Base-by-base conservation (phyloP, 2,329 filamentous ascomycete genomes). In the Fusarium luffae region DNA sequence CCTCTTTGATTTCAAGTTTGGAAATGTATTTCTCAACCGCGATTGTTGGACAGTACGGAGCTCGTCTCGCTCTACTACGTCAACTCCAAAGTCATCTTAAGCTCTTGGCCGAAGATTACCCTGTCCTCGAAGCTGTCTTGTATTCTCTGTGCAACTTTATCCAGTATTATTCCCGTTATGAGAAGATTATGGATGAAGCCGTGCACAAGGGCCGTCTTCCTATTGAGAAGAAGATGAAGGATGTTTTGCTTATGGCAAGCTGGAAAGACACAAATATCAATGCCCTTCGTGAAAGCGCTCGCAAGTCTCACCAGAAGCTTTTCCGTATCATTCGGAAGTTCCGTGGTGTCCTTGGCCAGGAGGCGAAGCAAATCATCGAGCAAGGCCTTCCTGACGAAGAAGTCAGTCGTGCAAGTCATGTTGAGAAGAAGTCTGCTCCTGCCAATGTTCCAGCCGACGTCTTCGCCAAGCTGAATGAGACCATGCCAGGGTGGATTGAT, bases 241-340 rank as follows among this genome's bases (percentile, higher is more conserved):
- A 98, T 72, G 90, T 98, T n/a, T 87, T 99, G 18, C 89, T 97
- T 54, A 84, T 99, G 73, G 94, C 94, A 10, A 98, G 94, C 79
- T 99, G 97, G 97, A 98, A 97, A 78, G 96, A 99, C 73, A 97
- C 93, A 23, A 99, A 98, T 75, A 97, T 99, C 66, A 91, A 91
- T 49, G 93, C 93, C 2, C 83, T 99, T 18, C 89, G 91, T 70
- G 94, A 98, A 76, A 98, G 95, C 79, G 94, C 96, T 2, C 91
- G 92, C 74, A 91, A 91, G 64, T 98, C 94, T 21, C 96, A 99
- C 77, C 89, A 92, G 74, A 98, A 97, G 79, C 86, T 99, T 3
- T 97, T 97, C 82, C 93, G 93, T 73, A 85, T 97, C 37, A 92
- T 99, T 46, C 88, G 93, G 58, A 98, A 98, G 81, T 99, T 97